Evolutionary conservation across 2,329 filamentous ascomycete genomes (phyloP).

Genomic region (Arthrobotrys iridis): DNA sequence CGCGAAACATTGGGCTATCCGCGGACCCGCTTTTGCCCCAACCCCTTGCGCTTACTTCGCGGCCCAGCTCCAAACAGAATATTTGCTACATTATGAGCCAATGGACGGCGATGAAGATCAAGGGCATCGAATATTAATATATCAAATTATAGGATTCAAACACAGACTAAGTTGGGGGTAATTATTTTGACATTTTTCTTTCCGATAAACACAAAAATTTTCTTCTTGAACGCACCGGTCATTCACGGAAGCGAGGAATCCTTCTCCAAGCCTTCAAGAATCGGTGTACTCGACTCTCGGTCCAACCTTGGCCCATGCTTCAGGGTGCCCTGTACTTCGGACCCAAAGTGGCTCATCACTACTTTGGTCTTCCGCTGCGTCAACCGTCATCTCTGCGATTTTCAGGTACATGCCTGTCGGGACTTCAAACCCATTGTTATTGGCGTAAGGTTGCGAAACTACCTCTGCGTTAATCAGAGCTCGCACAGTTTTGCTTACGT

Average conservation of each 20-base stretch:
- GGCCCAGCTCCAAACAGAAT: no score
- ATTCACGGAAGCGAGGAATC: neutral
- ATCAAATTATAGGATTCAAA: no score
- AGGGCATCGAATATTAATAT: no score
- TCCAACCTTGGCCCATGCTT: slow-evolving; percentile 70
- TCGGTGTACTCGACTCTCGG: slow-evolving; percentile 43
- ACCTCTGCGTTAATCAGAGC: slow-evolving; percentile 73
- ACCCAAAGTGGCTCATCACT: slow-evolving; percentile 68
- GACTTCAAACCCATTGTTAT: slow-evolving; percentile 67
- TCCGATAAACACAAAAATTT: no score
- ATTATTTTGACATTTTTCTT: no score
- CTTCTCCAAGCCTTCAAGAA: neutral
- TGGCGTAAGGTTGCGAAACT: slow-evolving; percentile 64
- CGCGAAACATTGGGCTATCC: slow-evolving; percentile 4
- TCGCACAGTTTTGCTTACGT: slow-evolving; percentile 78
- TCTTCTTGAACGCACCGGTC: no score
- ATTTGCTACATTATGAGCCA: no score
- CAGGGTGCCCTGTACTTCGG: slow-evolving; percentile 70
- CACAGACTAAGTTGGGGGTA: no score
- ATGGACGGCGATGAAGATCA: no score
- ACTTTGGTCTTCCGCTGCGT: slow-evolving; percentile 61
- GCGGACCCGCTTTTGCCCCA: no score
- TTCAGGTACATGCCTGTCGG: slow-evolving; percentile 70
- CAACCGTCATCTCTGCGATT: slow-evolving; percentile 70
- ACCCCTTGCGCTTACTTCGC: neutral